phyloP scores from a whole-genome alignment of 2,329 filamentous ascomycete species.

The Epichloe sp. region DNA sequence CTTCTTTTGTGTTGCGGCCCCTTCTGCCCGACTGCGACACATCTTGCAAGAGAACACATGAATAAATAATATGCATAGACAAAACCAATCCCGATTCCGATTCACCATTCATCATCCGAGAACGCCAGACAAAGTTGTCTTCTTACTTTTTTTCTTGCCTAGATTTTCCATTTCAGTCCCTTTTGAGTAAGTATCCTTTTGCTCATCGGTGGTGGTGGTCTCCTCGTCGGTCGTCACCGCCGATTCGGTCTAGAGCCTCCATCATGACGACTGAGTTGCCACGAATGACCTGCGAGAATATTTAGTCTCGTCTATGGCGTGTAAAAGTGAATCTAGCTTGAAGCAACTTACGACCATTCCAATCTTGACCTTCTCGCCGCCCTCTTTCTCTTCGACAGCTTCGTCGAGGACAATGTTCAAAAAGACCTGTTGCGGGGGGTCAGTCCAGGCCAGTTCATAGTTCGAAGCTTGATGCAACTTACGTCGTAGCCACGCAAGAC shows the following conservation, averaged over 20 bases:
- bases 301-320: background rate
- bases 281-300: conserved; percentile 61
- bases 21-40: background rate
- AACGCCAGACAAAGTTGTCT: conserved; percentile 20
- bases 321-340: background rate
- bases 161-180: conserved; percentile 3
- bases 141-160: background rate
- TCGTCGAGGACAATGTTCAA: conserved; percentile 97
- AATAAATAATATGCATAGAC: background rate
- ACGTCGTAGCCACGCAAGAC: conserved; percentile 94
- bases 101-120: conserved; percentile 13
- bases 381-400: conserved; percentile 85
- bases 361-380: conserved; percentile 77
- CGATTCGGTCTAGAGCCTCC: conserved; percentile 63
- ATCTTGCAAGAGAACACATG: background rate
- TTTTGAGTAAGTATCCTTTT: conserved; percentile 6
- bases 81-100: conserved; percentile 1
- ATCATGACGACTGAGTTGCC: conserved; percentile 99
- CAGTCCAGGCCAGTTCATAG: background rate
- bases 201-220: conserved; percentile 16
- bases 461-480: conserved; percentile 19
- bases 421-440: conserved; percentile 57
- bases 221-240: conserved; percentile 40
- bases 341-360: conserved; percentile 71
- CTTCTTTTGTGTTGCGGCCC: background rate